Conservation (phyloP, 2,329 filamentous ascomycete species). For the Colletotrichum cordylinicola region DNA sequence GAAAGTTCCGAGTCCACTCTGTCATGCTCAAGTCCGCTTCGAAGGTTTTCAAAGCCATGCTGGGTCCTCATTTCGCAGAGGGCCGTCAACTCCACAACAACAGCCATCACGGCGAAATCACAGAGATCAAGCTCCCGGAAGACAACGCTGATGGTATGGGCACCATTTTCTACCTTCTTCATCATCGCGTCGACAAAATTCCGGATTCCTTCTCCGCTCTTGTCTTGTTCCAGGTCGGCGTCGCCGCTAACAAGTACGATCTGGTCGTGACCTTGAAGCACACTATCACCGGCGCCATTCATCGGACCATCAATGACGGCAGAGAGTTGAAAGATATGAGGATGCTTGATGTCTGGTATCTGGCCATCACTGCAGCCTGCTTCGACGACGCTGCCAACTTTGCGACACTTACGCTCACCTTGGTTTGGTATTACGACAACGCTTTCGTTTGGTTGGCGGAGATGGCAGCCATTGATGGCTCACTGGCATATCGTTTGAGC, state of each 20-base stretch:
- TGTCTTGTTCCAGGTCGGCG: fast-evolving
- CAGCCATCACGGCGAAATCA: fast-evolving
- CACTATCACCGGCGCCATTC: not conserved
- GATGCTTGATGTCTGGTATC: not conserved
- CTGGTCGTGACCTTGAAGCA: fast-evolving
- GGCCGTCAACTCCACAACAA: not conserved
- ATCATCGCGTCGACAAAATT: not conserved
- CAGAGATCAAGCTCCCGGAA: not conserved
- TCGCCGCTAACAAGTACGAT: not conserved
- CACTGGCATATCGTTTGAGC: fast-evolving
- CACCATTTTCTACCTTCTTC: not conserved
- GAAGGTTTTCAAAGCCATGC: not conserved
- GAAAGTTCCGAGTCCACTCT: not conserved
- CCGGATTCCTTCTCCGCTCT: fast-evolving
- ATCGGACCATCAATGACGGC: not conserved
- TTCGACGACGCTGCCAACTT: not conserved
- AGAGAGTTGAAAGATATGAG: not conserved
- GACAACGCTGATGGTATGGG: not conserved
- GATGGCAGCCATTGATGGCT: not conserved
- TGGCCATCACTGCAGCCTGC: not conserved
- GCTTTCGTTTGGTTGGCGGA: not conserved
- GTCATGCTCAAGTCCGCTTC: not conserved
- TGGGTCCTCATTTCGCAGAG: not conserved
- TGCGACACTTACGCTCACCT: not conserved
- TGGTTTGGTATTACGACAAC: not conserved